These are phyloP conservation scores for Danielia oregonensis DNA, from an alignment of 805 yeast genomes.

Conservation along the genomic window DNA sequence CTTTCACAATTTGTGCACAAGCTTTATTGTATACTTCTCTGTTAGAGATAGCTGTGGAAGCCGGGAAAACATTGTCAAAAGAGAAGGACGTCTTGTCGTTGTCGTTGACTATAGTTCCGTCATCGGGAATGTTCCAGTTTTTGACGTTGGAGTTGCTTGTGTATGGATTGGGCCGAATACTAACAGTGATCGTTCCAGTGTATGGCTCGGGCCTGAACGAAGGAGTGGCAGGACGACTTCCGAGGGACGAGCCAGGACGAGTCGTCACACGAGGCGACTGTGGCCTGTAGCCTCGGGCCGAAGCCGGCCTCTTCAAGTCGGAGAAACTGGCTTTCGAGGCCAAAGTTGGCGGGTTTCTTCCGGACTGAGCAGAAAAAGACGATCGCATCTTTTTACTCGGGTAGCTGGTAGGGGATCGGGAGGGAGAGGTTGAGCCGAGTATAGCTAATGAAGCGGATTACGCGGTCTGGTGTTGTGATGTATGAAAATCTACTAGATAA, in stretches of 20 bases:
- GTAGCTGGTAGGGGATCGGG: too few species aligned
- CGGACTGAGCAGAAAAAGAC: slow-evolving; percentile 14
- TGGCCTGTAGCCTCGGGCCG: slow-evolving; percentile 26
- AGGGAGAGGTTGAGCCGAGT: too few species aligned
- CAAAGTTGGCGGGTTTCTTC: slow-evolving; percentile 12
- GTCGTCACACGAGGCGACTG: slow-evolving; percentile 24
- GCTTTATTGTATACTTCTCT: slow-evolving; percentile 53
- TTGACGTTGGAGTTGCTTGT: slow-evolving; percentile 29
- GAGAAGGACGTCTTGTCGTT: slow-evolving; percentile 59
- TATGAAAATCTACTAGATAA: not conserved
- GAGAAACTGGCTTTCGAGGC: slow-evolving; percentile 4
- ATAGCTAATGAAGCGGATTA: too few species aligned
- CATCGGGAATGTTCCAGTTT: slow-evolving; percentile 45
- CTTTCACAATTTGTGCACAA: slow-evolving; percentile 51
- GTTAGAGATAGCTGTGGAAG: slow-evolving; percentile 44
- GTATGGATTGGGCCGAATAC: slow-evolving; percentile 73
- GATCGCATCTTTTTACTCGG: slow-evolving; percentile 11
- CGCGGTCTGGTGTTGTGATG: too few species aligned
- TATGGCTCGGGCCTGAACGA: slow-evolving; percentile 41
- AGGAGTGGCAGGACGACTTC: slow-evolving; percentile 39
- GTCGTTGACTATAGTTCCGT: slow-evolving; percentile 40
- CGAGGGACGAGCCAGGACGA: slow-evolving; percentile 35
- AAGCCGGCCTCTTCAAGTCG: slow-evolving; percentile 29
- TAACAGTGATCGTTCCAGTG: slow-evolving; percentile 70
- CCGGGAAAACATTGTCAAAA: slow-evolving; percentile 77